Conservation (phyloP, 2,329 filamentous ascomycete species). For the Akanthomyces muscarius region DNA sequence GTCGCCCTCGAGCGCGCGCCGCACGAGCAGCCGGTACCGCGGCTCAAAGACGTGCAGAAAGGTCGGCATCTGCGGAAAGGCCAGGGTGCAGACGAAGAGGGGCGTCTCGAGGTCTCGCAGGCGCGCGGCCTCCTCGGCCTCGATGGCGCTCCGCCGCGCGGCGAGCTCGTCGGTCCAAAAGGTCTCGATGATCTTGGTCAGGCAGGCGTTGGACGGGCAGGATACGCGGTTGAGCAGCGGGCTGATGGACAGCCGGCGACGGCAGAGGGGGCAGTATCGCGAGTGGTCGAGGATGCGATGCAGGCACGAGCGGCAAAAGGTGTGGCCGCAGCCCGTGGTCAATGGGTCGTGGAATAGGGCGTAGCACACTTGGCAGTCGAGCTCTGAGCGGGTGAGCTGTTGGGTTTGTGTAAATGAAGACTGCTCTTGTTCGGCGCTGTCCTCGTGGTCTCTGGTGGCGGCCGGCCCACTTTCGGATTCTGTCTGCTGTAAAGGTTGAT, state of each 20-base stretch:
- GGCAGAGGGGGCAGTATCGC: slow-evolving; percentile 75
- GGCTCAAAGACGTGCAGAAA: slow-evolving; percentile 91
- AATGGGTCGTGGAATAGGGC: slow-evolving; percentile 74
- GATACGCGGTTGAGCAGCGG: slow-evolving; percentile 38
- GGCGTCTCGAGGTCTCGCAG: slow-evolving; percentile 59
- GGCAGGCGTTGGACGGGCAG: slow-evolving; percentile 56
- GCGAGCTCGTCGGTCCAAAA: slow-evolving; percentile 67
- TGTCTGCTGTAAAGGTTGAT: neutral
- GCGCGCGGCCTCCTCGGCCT: slow-evolving; percentile 53
- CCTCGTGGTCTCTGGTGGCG: neutral
- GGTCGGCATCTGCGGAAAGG: slow-evolving; percentile 78
- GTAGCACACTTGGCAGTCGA: slow-evolving; percentile 90
- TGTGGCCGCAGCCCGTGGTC: slow-evolving; percentile 84
- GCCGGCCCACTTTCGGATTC: neutral
- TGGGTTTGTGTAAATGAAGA: slow-evolving; percentile 51
- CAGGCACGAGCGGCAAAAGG: slow-evolving; percentile 78
- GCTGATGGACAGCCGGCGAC: slow-evolving; percentile 55
- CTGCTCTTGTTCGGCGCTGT: neutral
- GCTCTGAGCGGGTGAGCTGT: slow-evolving; percentile 60
- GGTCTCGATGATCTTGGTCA: slow-evolving; percentile 59
- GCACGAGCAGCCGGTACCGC: slow-evolving; percentile 86
- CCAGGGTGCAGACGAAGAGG: slow-evolving; percentile 76
- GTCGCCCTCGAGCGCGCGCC: slow-evolving; percentile 68
- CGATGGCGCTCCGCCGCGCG: slow-evolving; percentile 51
- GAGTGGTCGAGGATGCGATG: slow-evolving; percentile 73